Percentiles rank a stretch among this genome's conserved stretches.
Conservation (phyloP, 306 rosid genomes). For the Prunus padus region DNA sequence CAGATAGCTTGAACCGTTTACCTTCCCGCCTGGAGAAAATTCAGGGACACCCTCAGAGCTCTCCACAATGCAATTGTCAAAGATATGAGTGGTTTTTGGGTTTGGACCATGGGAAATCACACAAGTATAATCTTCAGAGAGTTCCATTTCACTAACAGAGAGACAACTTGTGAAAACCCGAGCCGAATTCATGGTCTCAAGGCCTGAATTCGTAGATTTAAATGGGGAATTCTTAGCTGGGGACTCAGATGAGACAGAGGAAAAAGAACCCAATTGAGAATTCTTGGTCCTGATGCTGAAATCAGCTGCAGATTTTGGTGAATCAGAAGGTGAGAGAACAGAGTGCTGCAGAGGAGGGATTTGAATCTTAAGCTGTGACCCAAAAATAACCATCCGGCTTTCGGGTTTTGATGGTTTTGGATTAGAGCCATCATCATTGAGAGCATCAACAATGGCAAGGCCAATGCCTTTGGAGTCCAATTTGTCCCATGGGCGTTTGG, state of each 20-base stretch:
- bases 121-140: slow-evolving; percentile 86
- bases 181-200: slow-evolving; percentile 29
- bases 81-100: slow-evolving; percentile 78
- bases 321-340: slow-evolving; percentile 27
- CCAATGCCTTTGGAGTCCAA: slow-evolving; percentile 66
- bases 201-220: slow-evolving; percentile 26
- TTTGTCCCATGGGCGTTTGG: slow-evolving; percentile 55
- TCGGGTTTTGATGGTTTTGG: slow-evolving; percentile 38
- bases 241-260: slow-evolving; percentile 34
- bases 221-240: slow-evolving; percentile 39
- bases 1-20: slow-evolving; percentile 24
- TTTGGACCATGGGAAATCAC: slow-evolving; percentile 76
- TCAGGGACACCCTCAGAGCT: slow-evolving; percentile 50
- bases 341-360: slow-evolving; percentile 43
- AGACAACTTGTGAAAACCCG: slow-evolving; percentile 46
- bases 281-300: slow-evolving; percentile 37
- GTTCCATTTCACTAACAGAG: slow-evolving; percentile 73
- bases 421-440: slow-evolving; percentile 42
- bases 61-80: slow-evolving; percentile 64
- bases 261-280: slow-evolving; percentile 43
- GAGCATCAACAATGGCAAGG: slow-evolving; percentile 77
- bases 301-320: slow-evolving; percentile 33
- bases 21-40: slow-evolving; percentile 31
- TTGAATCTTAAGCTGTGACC: slow-evolving; percentile 81
- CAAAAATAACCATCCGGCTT: slow-evolving; percentile 63